phyloP scores from a whole-genome alignment of 768 basidiomycete genomes.

The Leucosporidium scottii region DNA sequence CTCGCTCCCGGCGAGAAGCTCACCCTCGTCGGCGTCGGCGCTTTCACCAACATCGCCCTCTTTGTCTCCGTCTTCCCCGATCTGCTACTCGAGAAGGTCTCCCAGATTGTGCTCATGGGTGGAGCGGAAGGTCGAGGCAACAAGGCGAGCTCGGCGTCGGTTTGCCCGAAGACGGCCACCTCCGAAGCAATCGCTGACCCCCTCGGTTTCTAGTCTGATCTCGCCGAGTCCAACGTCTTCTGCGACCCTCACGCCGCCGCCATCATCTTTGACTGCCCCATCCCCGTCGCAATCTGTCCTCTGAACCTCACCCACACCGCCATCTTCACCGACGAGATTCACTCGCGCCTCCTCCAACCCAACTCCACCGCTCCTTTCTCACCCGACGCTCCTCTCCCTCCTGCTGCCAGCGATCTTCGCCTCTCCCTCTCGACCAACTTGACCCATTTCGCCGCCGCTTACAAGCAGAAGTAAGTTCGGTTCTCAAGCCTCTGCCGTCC shows the following conservation, averaged over 20 bases:
- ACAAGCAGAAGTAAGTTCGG: slow-evolving; percentile 50
- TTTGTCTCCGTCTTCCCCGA: slow-evolving; percentile 55
- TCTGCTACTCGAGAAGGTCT: slow-evolving; percentile 50
- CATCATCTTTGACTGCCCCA: slow-evolving; percentile 64
- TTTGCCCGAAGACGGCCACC: too few species aligned
- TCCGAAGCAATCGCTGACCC: neutral
- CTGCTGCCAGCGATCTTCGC: slow-evolving; percentile 44
- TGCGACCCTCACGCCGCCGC: slow-evolving; percentile 68
- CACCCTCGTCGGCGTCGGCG: slow-evolving; percentile 66
- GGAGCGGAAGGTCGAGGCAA: slow-evolving; percentile 81
- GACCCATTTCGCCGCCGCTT: slow-evolving; percentile 57
- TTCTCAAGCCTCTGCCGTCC: too few species aligned
- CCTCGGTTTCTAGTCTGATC: neutral
- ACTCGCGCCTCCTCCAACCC: slow-evolving; percentile 52
- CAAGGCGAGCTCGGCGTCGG: slow-evolving; percentile 45
- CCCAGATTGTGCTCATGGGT: slow-evolving; percentile 79
- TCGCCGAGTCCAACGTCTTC: neutral
- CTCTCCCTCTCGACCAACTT: slow-evolving; percentile 67
- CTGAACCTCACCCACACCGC: slow-evolving; percentile 28
- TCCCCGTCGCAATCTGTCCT: slow-evolving; percentile 47
- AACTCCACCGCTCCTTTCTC: slow-evolving; percentile 21
- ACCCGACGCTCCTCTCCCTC: slow-evolving; percentile 41
- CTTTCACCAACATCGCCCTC: slow-evolving; percentile 73
- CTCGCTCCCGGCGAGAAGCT: slow-evolving; percentile 52
- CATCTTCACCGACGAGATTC: slow-evolving; percentile 43